phyloP scores from a whole-genome alignment of 1,284 basidiomycete genomes.

The Apiotrichum veenhuisii region DNA sequence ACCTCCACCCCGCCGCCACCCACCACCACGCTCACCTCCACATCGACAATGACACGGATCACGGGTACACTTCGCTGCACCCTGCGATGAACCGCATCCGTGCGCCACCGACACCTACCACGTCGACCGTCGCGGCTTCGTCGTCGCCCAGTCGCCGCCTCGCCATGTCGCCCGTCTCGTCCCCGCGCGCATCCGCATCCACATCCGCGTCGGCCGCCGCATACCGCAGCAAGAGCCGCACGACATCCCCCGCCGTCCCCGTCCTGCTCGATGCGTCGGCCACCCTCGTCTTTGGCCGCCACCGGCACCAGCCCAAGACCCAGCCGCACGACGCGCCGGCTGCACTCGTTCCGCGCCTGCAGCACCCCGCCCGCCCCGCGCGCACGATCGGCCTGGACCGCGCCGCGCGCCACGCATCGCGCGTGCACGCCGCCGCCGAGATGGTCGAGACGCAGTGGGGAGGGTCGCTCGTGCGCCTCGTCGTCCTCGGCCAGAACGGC shows the following conservation, averaged over 20 bases:
- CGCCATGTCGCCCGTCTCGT: slow-evolving; percentile 16
- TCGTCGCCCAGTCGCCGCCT: slow-evolving; percentile 32
- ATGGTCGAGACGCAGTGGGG: slow-evolving; percentile 11
- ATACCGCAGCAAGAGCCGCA: not conserved
- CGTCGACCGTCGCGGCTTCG: slow-evolving; percentile 42
- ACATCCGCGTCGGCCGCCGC: too few relatives aligned
- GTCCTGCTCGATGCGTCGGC: slow-evolving; percentile 20
- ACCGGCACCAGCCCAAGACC: slow-evolving; percentile 15
- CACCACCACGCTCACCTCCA: not conserved
- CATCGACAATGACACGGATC: too few relatives aligned
- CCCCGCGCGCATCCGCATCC: slow-evolving; percentile 16
- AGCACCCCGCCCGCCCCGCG: slow-evolving; percentile 13
- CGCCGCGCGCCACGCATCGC: slow-evolving; percentile 39
- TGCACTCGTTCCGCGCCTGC: slow-evolving; percentile 1
- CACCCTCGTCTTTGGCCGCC: slow-evolving; percentile 40
- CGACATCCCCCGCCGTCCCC: slow-evolving; percentile 4
- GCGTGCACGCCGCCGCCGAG: slow-evolving; percentile 42
- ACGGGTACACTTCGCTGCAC: too few relatives aligned
- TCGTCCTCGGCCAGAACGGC: slow-evolving; percentile 50
- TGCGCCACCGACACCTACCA: slow-evolving; percentile 35
- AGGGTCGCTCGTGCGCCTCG: slow-evolving; percentile 25
- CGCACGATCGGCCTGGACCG: slow-evolving; percentile 37
- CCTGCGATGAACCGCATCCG: slow-evolving; percentile 7
- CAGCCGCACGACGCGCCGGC: slow-evolving; percentile 1
- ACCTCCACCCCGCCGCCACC: slow-evolving; percentile 14